Evolutionary conservation across 2,329 filamentous ascomycete species (phyloP).

Genomic region (Trichoderma oligosporum): DNA sequence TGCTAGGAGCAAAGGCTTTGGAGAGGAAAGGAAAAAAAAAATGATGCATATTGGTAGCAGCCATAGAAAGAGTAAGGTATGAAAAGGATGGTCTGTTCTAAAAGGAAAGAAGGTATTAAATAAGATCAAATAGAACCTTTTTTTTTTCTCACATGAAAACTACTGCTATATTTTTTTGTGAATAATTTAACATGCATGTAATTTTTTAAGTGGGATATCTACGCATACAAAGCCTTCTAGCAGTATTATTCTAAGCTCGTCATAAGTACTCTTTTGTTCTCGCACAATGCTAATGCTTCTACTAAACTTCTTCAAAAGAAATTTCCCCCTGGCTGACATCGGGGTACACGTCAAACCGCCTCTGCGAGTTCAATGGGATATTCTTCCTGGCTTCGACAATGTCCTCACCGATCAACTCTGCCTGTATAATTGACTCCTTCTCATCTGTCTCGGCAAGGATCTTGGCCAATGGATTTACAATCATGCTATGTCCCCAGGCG

Average conservation of each 20-base stretch:
- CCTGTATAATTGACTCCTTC: constrained; percentile 69
- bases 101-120: not conserved
- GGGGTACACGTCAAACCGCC: constrained; percentile 92
- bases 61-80: not conserved
- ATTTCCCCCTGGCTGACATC: constrained; percentile 68
- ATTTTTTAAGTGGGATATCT: not conserved
- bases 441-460: constrained; percentile 79
- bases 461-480: constrained; percentile 81
- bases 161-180: not conserved
- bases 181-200: too few species aligned
- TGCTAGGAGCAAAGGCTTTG: constrained; percentile 1
- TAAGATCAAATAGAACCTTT: constrained; percentile 2
- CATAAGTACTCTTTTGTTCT: not conserved
- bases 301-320: constrained; percentile 10
- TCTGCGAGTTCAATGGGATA: constrained; percentile 80
- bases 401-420: constrained; percentile 62
- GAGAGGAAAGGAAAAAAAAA: not conserved
- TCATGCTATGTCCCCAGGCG: constrained; percentile 87
- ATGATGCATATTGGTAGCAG: not conserved
- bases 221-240: too few species aligned
- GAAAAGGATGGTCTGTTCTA: not conserved
- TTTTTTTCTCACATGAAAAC: not conserved
- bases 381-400: constrained; percentile 74
- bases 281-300: not conserved
- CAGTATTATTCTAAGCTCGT: not conserved